A percentile compares a stretch with the other conserved stretches of the same genome.
These are phyloP conservation scores for Symbiotaphrina buchneri DNA, from an alignment of 495 filamentous ascomycete species.

Conservation along the genomic window DNA sequence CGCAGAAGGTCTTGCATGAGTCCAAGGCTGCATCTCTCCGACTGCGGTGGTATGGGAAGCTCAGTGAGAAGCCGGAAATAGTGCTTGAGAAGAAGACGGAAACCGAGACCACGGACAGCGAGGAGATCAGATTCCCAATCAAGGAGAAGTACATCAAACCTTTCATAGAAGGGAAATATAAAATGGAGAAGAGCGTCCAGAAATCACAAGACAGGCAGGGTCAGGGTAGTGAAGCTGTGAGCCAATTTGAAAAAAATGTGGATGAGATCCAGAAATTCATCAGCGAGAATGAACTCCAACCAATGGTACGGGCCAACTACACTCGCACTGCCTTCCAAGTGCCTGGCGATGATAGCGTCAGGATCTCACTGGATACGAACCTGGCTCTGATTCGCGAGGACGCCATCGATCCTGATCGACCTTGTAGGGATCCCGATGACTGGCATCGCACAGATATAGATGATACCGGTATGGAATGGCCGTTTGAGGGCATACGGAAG, in stretches of 20 bases:
- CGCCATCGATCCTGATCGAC: slow-evolving; percentile 54
- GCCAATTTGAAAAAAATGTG: slow-evolving; percentile 48
- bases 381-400: slow-evolving; percentile 89
- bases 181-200: slow-evolving; percentile 72
- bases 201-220: slow-evolving; percentile 54
- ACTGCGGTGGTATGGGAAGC: slow-evolving; percentile 77
- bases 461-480: slow-evolving; percentile 56
- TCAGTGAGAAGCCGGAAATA: slow-evolving; percentile 55
- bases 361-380: slow-evolving; percentile 82
- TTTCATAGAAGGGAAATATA: slow-evolving; percentile 71
- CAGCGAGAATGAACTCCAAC: slow-evolving; percentile 52
- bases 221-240: slow-evolving; percentile 32
- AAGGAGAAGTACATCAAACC: slow-evolving; percentile 87
- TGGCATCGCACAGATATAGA: slow-evolving; percentile 93
- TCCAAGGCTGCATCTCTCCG: slow-evolving; percentile 62
- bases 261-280: slow-evolving; percentile 63
- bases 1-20: slow-evolving; percentile 57
- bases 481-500: slow-evolving; percentile 63
- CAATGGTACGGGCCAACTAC: slow-evolving; percentile 79
- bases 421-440: slow-evolving; percentile 64
- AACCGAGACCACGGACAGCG: slow-evolving; percentile 45
- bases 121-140: slow-evolving; percentile 56
- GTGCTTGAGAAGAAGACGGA: slow-evolving; percentile 76
- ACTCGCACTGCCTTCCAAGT: slow-evolving; percentile 92
- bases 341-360: slow-evolving; percentile 71